Evolutionary conservation across 106 monocot species (phyloP).

Genomic region (Posidonia australis): DNA sequence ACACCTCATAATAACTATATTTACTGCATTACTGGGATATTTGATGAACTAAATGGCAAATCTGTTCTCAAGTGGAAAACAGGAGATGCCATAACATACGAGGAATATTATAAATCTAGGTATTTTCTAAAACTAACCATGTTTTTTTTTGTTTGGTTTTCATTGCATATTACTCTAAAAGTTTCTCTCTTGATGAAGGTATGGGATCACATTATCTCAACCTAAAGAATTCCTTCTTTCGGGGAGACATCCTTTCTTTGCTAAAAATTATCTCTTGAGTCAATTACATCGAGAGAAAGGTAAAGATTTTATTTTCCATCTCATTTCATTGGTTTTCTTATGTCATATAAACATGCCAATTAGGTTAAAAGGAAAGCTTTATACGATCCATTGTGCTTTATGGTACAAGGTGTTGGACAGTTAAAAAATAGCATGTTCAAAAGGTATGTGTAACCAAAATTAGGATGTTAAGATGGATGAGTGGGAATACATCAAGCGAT

Average conservation of each 20-base stretch:
- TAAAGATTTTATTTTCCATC: background rate
- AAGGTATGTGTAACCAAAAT: too few relatives aligned
- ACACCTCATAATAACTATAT: constrained; percentile 43
- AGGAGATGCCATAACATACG: constrained; percentile 35
- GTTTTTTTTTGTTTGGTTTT: background rate
- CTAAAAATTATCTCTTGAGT: too few relatives aligned
- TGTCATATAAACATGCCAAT: too few relatives aligned
- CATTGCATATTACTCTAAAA: background rate
- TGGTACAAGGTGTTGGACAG: too few relatives aligned
- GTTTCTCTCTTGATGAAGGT: constrained; percentile 12
- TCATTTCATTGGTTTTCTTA: constrained; percentile 1
- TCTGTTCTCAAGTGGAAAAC: constrained; percentile 26
- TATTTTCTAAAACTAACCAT: constrained; percentile 8
- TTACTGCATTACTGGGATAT: constrained; percentile 37
- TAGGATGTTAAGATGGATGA: too few relatives aligned
- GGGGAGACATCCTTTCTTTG: constrained; percentile 2
- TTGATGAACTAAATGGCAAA: constrained; percentile 19
- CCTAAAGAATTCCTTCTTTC: constrained; percentile 20
- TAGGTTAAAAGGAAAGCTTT: too few relatives aligned
- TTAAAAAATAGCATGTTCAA: too few relatives aligned
- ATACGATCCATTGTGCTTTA: too few relatives aligned
- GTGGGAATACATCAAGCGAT: too few relatives aligned
- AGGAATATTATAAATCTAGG: constrained; percentile 29
- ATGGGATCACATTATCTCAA: constrained; percentile 29
- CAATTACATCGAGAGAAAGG: constrained; percentile 3